These are phyloP conservation scores for Pharnaceum exiguum DNA, from an alignment of 148 eudicot species.

Conservation along the genomic window DNA sequence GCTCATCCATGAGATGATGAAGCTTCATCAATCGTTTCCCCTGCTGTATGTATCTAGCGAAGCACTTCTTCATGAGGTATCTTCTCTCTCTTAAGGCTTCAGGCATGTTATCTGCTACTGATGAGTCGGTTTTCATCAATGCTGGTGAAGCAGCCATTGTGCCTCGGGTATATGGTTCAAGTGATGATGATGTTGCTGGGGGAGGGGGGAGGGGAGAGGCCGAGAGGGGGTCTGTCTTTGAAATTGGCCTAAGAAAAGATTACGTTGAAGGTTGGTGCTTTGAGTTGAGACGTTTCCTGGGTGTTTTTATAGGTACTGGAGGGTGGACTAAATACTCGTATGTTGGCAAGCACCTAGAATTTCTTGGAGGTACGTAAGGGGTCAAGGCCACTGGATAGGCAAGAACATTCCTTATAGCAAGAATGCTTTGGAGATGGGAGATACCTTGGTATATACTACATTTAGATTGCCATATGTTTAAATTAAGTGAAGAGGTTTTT, in stretches of 20 bases:
- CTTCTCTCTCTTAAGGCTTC: slow-evolving; percentile 77
- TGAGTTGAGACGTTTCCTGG: too few relatives aligned
- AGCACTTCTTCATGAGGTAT: slow-evolving; percentile 80
- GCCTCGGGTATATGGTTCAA: background rate
- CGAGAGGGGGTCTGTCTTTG: too few relatives aligned
- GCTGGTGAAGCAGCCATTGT: slow-evolving; percentile 36
- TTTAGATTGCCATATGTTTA: background rate
- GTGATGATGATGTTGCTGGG: too few relatives aligned
- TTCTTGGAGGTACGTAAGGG: slow-evolving; percentile 11
- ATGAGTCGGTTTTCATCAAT: slow-evolving; percentile 63
- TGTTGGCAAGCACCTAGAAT: slow-evolving; percentile 5
- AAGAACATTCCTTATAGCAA: slow-evolving; percentile 41
- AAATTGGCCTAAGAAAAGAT: too few relatives aligned
- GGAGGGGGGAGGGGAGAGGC: too few relatives aligned
- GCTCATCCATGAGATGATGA: slow-evolving; percentile 74
- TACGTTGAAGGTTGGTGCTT: background rate
- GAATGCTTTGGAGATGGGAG: slow-evolving; percentile 33
- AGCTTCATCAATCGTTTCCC: slow-evolving; percentile 76
- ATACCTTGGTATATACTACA: slow-evolving; percentile 25
- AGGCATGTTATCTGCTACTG: slow-evolving; percentile 71
- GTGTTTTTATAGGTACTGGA: slow-evolving; percentile 10
- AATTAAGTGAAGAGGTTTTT: background rate
- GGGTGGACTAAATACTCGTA: background rate
- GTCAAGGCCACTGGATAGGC: slow-evolving; percentile 18
- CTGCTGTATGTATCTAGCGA: slow-evolving; percentile 52